A percentile compares a stretch with the other conserved stretches of the same genome.
These are phyloP conservation scores for Plectranthus barbatus DNA, from an alignment of 257 asterid species.

Conservation along the genomic window DNA sequence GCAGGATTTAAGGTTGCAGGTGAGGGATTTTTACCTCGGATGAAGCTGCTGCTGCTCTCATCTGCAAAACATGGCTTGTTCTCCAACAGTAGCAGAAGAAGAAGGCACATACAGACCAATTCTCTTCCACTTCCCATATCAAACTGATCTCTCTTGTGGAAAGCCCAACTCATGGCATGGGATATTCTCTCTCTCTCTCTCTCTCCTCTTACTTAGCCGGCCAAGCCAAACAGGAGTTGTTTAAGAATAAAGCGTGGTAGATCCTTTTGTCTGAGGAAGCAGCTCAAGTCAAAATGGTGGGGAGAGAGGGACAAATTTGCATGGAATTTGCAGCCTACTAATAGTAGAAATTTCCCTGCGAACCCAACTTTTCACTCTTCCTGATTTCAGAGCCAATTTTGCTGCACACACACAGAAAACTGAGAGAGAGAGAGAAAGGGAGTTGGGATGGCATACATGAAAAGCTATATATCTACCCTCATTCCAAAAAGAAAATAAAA, in stretches of 20 bases:
- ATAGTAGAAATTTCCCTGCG: slow-evolving; percentile 11
- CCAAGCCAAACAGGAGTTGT: background rate
- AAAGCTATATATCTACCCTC: slow-evolving; percentile 12
- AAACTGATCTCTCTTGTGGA: slow-evolving; percentile 15
- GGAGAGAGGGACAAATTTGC: slow-evolving; percentile 35
- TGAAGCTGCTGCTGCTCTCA: slow-evolving; percentile 20
- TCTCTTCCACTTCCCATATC: slow-evolving; percentile 41
- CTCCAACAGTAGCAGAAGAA: slow-evolving; percentile 34
- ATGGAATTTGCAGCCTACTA: slow-evolving; percentile 43
- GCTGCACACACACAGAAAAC: slow-evolving; percentile 29
- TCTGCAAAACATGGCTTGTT: slow-evolving; percentile 29
- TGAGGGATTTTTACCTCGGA: slow-evolving; percentile 25
- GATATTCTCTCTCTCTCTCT: background rate
- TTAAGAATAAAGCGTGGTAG: background rate
- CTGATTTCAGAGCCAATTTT: slow-evolving; percentile 53
- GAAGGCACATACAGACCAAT: slow-evolving; percentile 22
- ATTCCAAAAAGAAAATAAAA: background rate
- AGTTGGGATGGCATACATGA: slow-evolving; percentile 19
- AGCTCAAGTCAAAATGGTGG: slow-evolving; percentile 28
- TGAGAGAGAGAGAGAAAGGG: background rate
- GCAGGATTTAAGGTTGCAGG: slow-evolving; percentile 11
- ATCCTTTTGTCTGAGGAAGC: slow-evolving; percentile 18
- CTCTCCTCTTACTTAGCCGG: slow-evolving; percentile 10
- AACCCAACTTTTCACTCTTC: slow-evolving; percentile 20
- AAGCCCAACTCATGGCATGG: slow-evolving; percentile 30